Percentiles rank a stretch among this genome's conserved stretches.
Conservation (phyloP, 2,329 filamentous ascomycete genomes). For the Nemania serpens region DNA sequence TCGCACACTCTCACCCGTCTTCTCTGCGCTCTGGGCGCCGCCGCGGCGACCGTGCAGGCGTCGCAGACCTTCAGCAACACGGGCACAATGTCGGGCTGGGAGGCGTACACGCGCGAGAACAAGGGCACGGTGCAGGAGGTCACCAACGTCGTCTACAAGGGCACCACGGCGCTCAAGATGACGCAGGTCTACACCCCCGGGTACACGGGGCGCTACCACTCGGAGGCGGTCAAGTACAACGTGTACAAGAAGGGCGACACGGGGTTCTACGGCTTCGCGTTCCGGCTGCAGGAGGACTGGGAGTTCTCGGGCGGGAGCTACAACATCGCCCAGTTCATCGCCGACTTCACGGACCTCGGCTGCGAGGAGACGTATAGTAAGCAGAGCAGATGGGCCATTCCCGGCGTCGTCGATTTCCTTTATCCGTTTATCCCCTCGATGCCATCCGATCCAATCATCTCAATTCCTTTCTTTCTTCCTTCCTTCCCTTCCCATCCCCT, state of each 20-base stretch:
- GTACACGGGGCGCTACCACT: constrained; percentile 54
- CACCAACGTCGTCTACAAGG: constrained; percentile 47
- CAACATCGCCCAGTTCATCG: constrained; percentile 58
- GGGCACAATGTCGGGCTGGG: constrained; percentile 49
- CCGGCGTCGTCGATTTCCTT: neutral
- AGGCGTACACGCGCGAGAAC: constrained; percentile 46
- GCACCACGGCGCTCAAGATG: constrained; percentile 50
- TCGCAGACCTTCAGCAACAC: constrained; percentile 48
- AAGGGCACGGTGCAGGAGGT: constrained; percentile 49
- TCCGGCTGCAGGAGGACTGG: constrained; percentile 54
- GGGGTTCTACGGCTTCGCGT: constrained; percentile 56
- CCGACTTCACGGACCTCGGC: constrained; percentile 49
- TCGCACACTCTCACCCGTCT: constrained; percentile 9
- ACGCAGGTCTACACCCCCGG: constrained; percentile 48
- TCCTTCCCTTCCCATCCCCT: too few relatives aligned
- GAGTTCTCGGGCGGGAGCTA: constrained; percentile 52
- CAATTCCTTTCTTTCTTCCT: too few relatives aligned
- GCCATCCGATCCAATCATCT: too few relatives aligned
- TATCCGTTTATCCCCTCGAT: neutral
- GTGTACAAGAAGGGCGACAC: constrained; percentile 52
- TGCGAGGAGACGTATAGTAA: constrained; percentile 50
- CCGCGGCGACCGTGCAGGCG: constrained; percentile 37
- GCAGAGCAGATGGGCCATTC: neutral
- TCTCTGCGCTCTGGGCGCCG: constrained; percentile 35
- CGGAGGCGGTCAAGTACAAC: constrained; percentile 50